phyloP scores from a whole-genome alignment of 495 filamentous ascomycete genomes.

The Xylaria longipes region DNA sequence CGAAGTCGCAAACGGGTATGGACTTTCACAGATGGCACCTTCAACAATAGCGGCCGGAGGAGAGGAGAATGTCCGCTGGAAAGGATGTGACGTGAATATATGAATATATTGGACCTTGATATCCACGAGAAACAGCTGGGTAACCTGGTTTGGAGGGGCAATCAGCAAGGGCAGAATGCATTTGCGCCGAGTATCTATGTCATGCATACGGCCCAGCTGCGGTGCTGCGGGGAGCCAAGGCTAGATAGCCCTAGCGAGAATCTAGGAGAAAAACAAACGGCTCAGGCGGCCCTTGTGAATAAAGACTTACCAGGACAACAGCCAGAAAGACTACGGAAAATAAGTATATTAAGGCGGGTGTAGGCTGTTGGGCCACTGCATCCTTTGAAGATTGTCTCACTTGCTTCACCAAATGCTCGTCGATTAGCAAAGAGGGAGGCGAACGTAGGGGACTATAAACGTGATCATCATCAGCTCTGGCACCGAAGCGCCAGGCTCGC shows the following conservation, averaged over 20 bases:
- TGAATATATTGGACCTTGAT: constrained; percentile 43
- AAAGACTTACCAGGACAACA: constrained; percentile 53
- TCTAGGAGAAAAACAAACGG: constrained; percentile 20
- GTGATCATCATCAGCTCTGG: constrained; percentile 39
- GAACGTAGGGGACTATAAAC: constrained; percentile 17
- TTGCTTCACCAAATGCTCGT: constrained; percentile 4
- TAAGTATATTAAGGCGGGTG: constrained; percentile 42
- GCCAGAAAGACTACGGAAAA: constrained; percentile 51
- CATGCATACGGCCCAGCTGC: constrained; percentile 26
- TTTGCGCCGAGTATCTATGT: constrained; percentile 34
- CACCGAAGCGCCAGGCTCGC: constrained; percentile 41
- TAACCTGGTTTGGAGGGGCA: constrained; percentile 36
- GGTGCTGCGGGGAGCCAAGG: constrained; percentile 30
- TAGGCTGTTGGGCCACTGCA: constrained; percentile 23
- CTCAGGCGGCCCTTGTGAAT: not conserved
- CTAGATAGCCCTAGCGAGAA: constrained; percentile 27
- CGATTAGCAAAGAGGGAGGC: constrained; percentile 16
- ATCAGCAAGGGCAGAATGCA: constrained; percentile 29
- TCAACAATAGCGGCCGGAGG: constrained; percentile 47
- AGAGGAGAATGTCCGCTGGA: constrained; percentile 47
- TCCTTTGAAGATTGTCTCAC: constrained; percentile 12
- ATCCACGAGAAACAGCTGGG: constrained; percentile 42
- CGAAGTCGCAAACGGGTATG: constrained; percentile 52
- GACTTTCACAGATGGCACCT: constrained; percentile 53
- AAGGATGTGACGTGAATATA: constrained; percentile 43